Percentiles rank a stretch among this genome's conserved stretches.
Conservation (phyloP, 331 rosid species). For the Pyrus hybrid region DNA sequence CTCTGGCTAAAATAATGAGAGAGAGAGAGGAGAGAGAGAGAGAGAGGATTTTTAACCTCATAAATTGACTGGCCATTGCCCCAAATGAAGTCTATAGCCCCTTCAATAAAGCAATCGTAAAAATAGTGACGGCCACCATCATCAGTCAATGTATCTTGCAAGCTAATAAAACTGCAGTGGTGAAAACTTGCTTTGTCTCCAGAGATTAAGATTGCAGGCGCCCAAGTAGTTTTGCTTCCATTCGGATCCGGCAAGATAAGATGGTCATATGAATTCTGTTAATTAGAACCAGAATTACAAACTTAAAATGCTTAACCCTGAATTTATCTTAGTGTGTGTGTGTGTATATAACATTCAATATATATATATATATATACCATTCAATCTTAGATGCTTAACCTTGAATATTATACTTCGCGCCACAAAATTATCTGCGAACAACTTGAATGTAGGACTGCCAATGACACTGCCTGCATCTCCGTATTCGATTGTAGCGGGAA, state of each 20-base stretch:
- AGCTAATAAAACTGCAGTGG: slow-evolving; percentile 4
- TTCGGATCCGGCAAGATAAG: too few species aligned
- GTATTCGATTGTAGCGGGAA: background rate
- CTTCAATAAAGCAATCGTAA: background rate
- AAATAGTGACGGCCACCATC: slow-evolving; percentile 25
- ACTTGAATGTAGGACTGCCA: background rate
- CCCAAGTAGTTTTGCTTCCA: background rate
- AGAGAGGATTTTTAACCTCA: background rate
- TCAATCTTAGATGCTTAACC: background rate
- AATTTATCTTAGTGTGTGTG: too few species aligned
- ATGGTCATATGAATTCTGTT: slow-evolving; percentile 1
- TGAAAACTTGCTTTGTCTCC: slow-evolving; percentile 21
- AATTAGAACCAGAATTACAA: background rate
- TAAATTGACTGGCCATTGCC: slow-evolving; percentile 22
- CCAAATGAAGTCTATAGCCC: slow-evolving; percentile 22
- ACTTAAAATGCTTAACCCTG: background rate
- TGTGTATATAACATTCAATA: background rate
- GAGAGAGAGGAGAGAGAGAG: background rate
- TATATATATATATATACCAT: background rate
- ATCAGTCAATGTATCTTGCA: slow-evolving; percentile 25
- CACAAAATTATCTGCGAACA: slow-evolving; percentile 1
- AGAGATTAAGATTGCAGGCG: slow-evolving; percentile 18
- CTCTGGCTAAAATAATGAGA: too few species aligned
- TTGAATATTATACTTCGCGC: background rate
- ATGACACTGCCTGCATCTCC: background rate